Evolutionary conservation across 2,329 filamentous ascomycete genomes (phyloP), one percentile per base, ranked within the genome.

Genomic region (Massarina eburnea): DNA sequence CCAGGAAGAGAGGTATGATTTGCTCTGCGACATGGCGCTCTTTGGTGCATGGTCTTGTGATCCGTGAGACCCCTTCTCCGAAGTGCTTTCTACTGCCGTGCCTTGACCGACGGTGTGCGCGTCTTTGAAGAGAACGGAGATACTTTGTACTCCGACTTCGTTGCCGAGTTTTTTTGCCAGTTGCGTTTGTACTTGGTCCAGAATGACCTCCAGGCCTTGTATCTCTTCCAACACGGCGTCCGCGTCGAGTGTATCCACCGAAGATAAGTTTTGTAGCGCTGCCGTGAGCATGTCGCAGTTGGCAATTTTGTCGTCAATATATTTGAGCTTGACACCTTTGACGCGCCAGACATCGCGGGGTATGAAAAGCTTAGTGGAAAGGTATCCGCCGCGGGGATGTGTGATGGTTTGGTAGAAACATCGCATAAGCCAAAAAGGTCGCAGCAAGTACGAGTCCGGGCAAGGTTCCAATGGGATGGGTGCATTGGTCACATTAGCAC

Each of bases 391-490:
- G 19, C 90, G 84, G 2, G 92, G 90, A 62, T 99, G 92, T 15
- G 86, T 87, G 35, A 99, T 83, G 0, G 91, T 96, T 67, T 96
- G 90, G 65, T 94, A 95, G 20, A 99, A 79, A 51, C 88, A 91
- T 43, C 94, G 85, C 89, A 99, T 96, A 35, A 99, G 78, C 94
- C 94, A 99, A 70, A 96, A 99, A 2, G 94, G 95, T 17, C 94
- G 85, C n/a, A 97, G 78, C 60, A 96, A 80, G 48, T 86, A 85
- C 32, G 95, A 90, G 27, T 87, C 89, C 1, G 94, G 94, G 66
- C 95, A 99, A 3, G 94, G 88, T 64, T 99, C 94, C 4, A 99
- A 79, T 0, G 90, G 83, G 18, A 86, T 80, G 10, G 91, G 91
- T 1, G 84, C 81, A 54, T 90, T 84, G 0, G 75, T 62, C 10